Conservation (phyloP, 495 filamentous ascomycete genomes). For the Antarctomyces pellizariae region DNA sequence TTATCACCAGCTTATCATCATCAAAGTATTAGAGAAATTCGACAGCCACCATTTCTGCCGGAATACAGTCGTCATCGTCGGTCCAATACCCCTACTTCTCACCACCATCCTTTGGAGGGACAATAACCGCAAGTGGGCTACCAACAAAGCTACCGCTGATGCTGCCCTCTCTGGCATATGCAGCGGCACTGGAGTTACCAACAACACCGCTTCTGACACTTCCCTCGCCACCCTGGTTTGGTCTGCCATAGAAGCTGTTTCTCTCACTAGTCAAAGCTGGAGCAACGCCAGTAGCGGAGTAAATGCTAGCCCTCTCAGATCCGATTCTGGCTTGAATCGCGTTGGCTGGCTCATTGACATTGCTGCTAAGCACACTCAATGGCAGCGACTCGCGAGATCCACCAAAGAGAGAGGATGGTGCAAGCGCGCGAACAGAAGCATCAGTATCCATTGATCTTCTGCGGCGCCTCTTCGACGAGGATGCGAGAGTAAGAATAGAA, state of each 20-base stretch:
- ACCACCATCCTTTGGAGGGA: too few species aligned
- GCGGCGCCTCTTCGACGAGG: slow-evolving; percentile 74
- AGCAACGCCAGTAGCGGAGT: slow-evolving; percentile 52
- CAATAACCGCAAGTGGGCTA: slow-evolving; percentile 40
- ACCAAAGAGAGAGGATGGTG: slow-evolving; percentile 79
- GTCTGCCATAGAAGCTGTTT: slow-evolving; percentile 58
- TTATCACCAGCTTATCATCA: too few species aligned
- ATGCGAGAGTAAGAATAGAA: slow-evolving; percentile 87
- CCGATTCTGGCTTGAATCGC: slow-evolving; percentile 29
- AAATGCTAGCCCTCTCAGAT: slow-evolving; percentile 64
- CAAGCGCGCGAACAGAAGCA: slow-evolving; percentile 77
- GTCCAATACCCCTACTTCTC: too few species aligned
- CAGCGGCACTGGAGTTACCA: too few species aligned
- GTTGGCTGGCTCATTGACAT: slow-evolving; percentile 19
- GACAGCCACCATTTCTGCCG: too few species aligned
- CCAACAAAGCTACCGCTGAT: slow-evolving; percentile 48
- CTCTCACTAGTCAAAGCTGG: slow-evolving; percentile 45
- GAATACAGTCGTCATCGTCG: too few species aligned
- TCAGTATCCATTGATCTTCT: slow-evolving; percentile 86
- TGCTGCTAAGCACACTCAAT: slow-evolving; percentile 66
- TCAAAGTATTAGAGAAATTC: too few species aligned
- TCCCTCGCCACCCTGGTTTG: slow-evolving; percentile 36
- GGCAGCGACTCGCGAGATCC: slow-evolving; percentile 74
- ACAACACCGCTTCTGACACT: slow-evolving; percentile 58
- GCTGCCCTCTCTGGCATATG: slow-evolving; percentile 66